Percentiles rank a stretch among this genome's conserved stretches.
Conservation (phyloP, 2,329 filamentous ascomycete species). For the Epichloe uncinata region DNA sequence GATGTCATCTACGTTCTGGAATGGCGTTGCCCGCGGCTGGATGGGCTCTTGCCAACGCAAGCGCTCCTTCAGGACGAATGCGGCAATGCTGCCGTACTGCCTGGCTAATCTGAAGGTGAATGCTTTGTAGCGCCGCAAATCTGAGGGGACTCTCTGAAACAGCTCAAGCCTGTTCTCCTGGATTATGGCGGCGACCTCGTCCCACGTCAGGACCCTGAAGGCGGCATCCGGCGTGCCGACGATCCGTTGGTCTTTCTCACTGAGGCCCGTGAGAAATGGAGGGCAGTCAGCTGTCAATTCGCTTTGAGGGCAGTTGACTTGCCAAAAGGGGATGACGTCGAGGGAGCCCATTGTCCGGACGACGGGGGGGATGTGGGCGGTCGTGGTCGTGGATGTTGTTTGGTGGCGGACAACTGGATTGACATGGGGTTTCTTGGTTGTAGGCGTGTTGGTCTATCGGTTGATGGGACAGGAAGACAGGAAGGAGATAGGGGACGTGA, state of each 20-base stretch:
- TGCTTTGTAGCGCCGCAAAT: constrained; percentile 64
- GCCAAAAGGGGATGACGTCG: constrained; percentile 54
- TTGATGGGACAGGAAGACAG: neutral
- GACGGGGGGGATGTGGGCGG: neutral
- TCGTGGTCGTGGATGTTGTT: neutral
- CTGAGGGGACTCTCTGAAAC: constrained; percentile 65
- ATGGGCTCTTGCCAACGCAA: constrained; percentile 51
- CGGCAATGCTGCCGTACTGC: constrained; percentile 62
- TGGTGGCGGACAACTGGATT: neutral
- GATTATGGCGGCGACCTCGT: constrained; percentile 50
- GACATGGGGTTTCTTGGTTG: too few species aligned
- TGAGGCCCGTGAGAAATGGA: constrained; percentile 49
- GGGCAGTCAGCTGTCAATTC: constrained; percentile 57
- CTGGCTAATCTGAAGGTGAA: constrained; percentile 52
- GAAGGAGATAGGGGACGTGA: too few species aligned
- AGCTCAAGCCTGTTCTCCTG: constrained; percentile 53
- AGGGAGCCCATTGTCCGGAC: constrained; percentile 22
- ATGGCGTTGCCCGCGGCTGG: constrained; percentile 21
- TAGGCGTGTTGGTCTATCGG: too few species aligned
- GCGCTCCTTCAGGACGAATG: constrained; percentile 59
- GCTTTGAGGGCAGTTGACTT: constrained; percentile 57
- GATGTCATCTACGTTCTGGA: constrained; percentile 41
- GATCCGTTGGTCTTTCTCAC: constrained; percentile 55
- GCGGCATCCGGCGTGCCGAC: constrained; percentile 56
- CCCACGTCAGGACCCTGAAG: constrained; percentile 55